Conservation (phyloP, 2,329 filamentous ascomycete species). For the Fusarium drepaniforme region DNA sequence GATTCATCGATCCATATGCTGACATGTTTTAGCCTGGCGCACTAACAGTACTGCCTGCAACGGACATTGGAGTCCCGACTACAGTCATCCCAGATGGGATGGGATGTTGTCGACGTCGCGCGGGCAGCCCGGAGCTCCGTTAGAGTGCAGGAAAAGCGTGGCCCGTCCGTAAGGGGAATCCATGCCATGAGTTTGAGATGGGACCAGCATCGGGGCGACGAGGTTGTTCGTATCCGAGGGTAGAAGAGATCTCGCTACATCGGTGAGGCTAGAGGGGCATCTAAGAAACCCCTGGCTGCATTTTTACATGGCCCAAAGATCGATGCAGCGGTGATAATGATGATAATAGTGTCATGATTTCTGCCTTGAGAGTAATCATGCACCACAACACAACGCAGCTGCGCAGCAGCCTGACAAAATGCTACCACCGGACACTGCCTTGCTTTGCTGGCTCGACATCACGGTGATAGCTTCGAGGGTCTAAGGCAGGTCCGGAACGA, state of each 20-base stretch:
- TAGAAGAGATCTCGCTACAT: conserved; percentile 20
- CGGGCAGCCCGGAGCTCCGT: conserved; percentile 36
- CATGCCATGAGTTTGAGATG: conserved; percentile 33
- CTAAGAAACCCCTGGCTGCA: conserved; percentile 14
- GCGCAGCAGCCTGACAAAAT: conserved; percentile 2
- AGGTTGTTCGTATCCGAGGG: conserved; percentile 19
- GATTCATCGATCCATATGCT: conserved; percentile 10
- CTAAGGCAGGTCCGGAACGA: conserved; percentile 19
- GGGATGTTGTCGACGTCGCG: conserved; percentile 39
- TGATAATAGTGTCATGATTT: conserved; percentile 33
- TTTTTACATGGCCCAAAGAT: conserved; percentile 17
- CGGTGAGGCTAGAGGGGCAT: conserved; percentile 11
- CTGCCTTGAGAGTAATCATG: conserved; percentile 22
- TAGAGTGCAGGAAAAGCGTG: conserved; percentile 41
- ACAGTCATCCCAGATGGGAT: conserved; percentile 29
- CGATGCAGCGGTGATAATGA: conserved; percentile 11
- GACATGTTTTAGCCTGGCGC: conserved; percentile 24
- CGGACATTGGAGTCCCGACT: background rate
- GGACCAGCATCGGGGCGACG: conserved; percentile 22
- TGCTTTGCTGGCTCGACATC: conserved; percentile 25
- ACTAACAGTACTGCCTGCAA: conserved; percentile 24
- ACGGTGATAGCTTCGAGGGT: conserved; percentile 19
- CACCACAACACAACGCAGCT: background rate
- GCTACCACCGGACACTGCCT: conserved; percentile 13
- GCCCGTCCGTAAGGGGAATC: conserved; percentile 23